Evolutionary conservation across 495 filamentous ascomycete genomes (phyloP), one percentile per base, ranked within the genome.

Genomic region (Penicillium arizonense): DNA sequence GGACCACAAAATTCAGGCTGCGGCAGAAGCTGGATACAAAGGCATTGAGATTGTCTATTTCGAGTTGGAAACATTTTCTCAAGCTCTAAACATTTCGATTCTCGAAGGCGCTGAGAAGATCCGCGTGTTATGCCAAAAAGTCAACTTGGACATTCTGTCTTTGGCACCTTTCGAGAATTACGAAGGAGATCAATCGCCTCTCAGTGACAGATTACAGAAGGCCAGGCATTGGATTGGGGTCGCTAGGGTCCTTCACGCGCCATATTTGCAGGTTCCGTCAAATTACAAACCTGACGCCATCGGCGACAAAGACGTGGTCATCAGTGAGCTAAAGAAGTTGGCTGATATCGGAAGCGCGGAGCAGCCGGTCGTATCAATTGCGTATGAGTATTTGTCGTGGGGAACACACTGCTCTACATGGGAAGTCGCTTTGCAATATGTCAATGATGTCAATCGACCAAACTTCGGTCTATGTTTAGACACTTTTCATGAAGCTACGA

Each of bases 381-480:
- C 86, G 3, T 90, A 90, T 60, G 87, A 91, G 64, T 74, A 75
- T 36, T 70, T 90, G 5, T 83, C 81, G 24, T 91, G 86, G 85
- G 83, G 83, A 30, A 85, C 80, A 0, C 76, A 80, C 56, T 75
- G 80, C 50, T 77, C 87, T 57, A 82, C 77, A 2, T 90, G 87
- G 87, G 82, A 90, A 61, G 60, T 64, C 33, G 80, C 77, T 52
- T 83, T 86, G 74, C 71, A 80, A 6, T 64, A 88, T 4, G 81
- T 86, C 3, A 52, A 74, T 42, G 61, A 63, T 3, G 85, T 89
- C 26, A 64, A 88, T 54, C 64, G 85, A 3, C 67, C 75, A 7
- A 90, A 89, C 63, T 88, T 90, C 53, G 87, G 87, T 1, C 64
- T 88, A 26, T 89, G 86, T 64, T 73, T 90, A 7, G 87, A 91